phyloP scores from a whole-genome alignment of 1,284 basidiomycete genomes.

The Athelia psychrophila region DNA sequence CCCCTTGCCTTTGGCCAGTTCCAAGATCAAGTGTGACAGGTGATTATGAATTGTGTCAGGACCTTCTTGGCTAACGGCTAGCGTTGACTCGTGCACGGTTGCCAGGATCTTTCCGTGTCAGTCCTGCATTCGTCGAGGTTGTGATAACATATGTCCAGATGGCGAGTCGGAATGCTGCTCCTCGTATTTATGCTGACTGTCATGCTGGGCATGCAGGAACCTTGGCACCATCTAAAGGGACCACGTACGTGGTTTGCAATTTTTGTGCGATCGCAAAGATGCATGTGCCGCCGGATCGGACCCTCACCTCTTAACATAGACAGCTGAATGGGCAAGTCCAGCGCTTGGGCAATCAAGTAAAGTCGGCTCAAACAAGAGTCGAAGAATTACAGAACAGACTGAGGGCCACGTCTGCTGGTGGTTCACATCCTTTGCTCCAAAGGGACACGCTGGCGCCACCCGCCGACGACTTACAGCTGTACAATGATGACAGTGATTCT shows the following conservation, averaged over 20 bases:
- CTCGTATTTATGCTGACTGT: background rate
- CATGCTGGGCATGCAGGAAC: constrained; percentile 30
- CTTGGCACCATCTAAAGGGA: constrained; percentile 50
- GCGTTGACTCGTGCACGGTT: no score
- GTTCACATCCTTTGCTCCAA: background rate
- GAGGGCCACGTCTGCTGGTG: constrained; percentile 27
- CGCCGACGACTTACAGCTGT: constrained; percentile 4
- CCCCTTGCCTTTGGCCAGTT: no score
- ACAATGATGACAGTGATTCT: constrained; percentile 14
- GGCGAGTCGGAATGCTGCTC: constrained; percentile 23
- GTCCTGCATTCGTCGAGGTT: constrained; percentile 47
- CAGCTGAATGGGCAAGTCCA: constrained; percentile 41
- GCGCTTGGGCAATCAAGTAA: constrained; percentile 43
- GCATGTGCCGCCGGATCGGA: constrained; percentile 3
- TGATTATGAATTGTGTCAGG: constrained; percentile 46
- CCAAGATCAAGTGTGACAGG: constrained; percentile 55
- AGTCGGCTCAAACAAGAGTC: constrained; percentile 41
- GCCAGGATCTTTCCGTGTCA: constrained; percentile 48
- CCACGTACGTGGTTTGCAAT: constrained; percentile 35
- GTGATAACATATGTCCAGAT: constrained; percentile 49
- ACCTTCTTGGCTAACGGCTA: constrained; percentile 21
- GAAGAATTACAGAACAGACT: constrained; percentile 49
- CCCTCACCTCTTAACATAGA: background rate
- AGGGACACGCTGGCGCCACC: constrained; percentile 2
- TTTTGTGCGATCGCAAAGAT: constrained; percentile 1